phyloP scores from a whole-genome alignment of 2,329 filamentous ascomycete genomes.

The Aphanocladium album region DNA sequence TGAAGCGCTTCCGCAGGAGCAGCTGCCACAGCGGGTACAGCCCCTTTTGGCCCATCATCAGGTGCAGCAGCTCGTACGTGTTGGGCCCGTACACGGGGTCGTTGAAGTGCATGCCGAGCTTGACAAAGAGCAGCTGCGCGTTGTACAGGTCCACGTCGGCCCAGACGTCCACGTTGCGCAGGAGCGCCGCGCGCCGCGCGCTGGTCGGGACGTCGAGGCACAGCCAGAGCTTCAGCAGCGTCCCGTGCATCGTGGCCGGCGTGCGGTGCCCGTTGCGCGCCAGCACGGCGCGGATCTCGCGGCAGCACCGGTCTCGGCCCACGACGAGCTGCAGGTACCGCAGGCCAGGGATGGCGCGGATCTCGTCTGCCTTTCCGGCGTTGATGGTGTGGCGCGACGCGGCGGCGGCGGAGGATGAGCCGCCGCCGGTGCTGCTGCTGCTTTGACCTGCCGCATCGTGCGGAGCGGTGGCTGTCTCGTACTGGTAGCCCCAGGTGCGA shows the following conservation, averaged over 20 bases:
- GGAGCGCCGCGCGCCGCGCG: slow-evolving; percentile 45
- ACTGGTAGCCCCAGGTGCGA: slow-evolving; percentile 31
- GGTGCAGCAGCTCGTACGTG: slow-evolving; percentile 44
- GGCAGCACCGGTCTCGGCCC: slow-evolving; percentile 49
- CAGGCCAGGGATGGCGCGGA: slow-evolving; percentile 56
- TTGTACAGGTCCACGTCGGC: slow-evolving; percentile 55
- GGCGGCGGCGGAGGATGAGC: background rate
- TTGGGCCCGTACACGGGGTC: slow-evolving; percentile 55
- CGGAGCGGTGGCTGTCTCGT: slow-evolving; percentile 8
- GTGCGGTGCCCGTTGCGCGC: slow-evolving; percentile 53
- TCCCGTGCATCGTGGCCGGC: slow-evolving; percentile 40
- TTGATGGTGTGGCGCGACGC: background rate
- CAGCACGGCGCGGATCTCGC: slow-evolving; percentile 59
- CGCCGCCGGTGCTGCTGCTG: background rate
- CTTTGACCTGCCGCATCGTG: background rate
- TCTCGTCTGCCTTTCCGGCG: slow-evolving; percentile 20
- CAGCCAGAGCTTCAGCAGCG: slow-evolving; percentile 66
- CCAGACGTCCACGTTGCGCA: slow-evolving; percentile 52
- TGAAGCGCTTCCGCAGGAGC: slow-evolving; percentile 52
- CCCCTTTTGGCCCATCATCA: slow-evolving; percentile 55
- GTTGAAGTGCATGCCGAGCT: slow-evolving; percentile 65
- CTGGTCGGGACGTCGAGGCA: slow-evolving; percentile 62
- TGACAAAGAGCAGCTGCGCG: slow-evolving; percentile 61
- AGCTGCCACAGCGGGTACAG: slow-evolving; percentile 55
- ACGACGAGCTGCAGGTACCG: slow-evolving; percentile 64